Base-by-base conservation (phyloP, 176 grass and related monocot species). In the Triticum timopheevii region DNA sequence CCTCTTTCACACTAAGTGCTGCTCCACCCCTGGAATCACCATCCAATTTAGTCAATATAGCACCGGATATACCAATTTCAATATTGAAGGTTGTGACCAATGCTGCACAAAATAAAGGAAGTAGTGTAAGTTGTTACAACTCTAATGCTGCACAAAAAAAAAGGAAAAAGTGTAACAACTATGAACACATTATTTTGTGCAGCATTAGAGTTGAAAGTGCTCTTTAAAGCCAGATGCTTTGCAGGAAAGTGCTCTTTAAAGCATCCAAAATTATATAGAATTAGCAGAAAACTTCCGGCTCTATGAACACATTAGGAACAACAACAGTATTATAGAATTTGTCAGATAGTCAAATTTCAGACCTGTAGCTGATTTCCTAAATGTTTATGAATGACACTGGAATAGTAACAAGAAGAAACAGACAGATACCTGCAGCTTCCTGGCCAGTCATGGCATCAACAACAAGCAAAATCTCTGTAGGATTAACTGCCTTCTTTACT, bases 391-490 rank as follows among this genome's bases (percentile, higher is more conserved):
- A 25, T 19, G 19, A 67, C 15, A 61, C 6, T 81, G 1, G 12
- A 61, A 86, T 25, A 31, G 25, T 20, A 73, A 31, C n/a, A 61
- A 83, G 2, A 77, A 70, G 36, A 33, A 69, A 42, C 35, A 85
- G 49, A 35, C 50, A 3, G 19, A 82, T 91, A 96, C 97, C 97
- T 82, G 97, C 97, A 78, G 97, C 97, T 96, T 99, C 97, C 80
- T 99, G 94, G 19, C 97, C 97, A 90, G 92, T 96, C 97, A 99
- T 99, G 74, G 97, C 97, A 92, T 99, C 97, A 79, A 99, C 97
- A 31, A 99, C 97, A 83, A 99, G 91, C 73, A 99, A 83, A 91
- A 96, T 88, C 89, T 99, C 97, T 45, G 92, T 94, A 69, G 97
- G 94, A 92, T 94, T 94, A 64, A 99, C 88, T 23, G 77, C 89